phyloP scores from a whole-genome alignment of 345 rosid genomes.

The Hevea brasiliensis region DNA sequence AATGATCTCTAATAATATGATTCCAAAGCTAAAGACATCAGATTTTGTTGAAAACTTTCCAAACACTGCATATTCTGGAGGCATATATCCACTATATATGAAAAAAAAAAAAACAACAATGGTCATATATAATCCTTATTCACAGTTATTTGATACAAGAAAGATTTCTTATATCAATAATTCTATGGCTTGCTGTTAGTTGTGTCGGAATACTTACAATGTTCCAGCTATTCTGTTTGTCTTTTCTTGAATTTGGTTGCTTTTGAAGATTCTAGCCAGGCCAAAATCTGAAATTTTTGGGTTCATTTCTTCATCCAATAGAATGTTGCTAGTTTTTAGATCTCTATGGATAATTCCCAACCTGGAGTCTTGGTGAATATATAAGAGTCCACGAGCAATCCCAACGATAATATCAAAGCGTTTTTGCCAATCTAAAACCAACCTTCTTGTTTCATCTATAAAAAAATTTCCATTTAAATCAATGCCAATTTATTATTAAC shows the following conservation, averaged over 20 bases:
- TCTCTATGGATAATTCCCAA: slow-evolving; percentile 69
- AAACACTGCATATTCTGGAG: slow-evolving; percentile 73
- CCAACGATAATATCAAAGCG: slow-evolving; percentile 51
- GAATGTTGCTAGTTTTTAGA: slow-evolving; percentile 59
- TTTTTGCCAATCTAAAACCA: slow-evolving; percentile 46
- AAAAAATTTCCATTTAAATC: not conserved
- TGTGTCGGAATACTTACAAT: slow-evolving; percentile 42
- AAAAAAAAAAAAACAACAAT: too few relatives aligned
- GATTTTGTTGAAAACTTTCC: slow-evolving; percentile 63
- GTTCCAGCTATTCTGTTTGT: slow-evolving; percentile 66
- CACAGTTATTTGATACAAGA: too few relatives aligned
- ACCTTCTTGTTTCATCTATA: slow-evolving; percentile 44
- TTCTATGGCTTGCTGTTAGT: too few relatives aligned
- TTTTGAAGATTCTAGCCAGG: slow-evolving; percentile 53
- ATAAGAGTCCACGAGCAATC: slow-evolving; percentile 60
- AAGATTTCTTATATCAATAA: too few relatives aligned
- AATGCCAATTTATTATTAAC: too few relatives aligned
- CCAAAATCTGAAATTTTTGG: slow-evolving; percentile 71
- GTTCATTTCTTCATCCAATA: slow-evolving; percentile 45
- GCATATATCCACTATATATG: slow-evolving; percentile 59
- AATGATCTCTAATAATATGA: slow-evolving; percentile 57
- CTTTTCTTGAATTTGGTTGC: slow-evolving; percentile 47
- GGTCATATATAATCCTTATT: too few relatives aligned
- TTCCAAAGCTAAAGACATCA: slow-evolving; percentile 63
- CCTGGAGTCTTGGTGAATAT: slow-evolving; percentile 70